Percentiles rank a stretch among this genome's conserved stretches.
Evolutionary conservation across 306 rosid species (phyloP).

Genomic region (Cucurbita ficifolia): DNA sequence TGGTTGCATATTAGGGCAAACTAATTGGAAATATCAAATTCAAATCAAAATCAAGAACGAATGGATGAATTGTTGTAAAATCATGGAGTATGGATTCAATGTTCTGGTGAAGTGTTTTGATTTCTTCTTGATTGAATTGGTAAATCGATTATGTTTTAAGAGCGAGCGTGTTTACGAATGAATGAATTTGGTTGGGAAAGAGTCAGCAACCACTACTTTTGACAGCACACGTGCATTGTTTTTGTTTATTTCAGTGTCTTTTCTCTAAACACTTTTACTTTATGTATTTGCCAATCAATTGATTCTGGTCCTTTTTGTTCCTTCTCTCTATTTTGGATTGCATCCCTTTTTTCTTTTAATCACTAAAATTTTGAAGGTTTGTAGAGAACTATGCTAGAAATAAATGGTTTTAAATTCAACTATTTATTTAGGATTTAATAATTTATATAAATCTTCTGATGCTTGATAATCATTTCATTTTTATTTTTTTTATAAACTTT

Average conservation of each 20-base stretch:
- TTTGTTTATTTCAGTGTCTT: neutral
- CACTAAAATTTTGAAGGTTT: too few species aligned
- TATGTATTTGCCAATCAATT: neutral
- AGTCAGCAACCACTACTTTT: constrained; percentile 1
- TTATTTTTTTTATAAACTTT: too few species aligned
- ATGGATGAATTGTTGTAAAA: neutral
- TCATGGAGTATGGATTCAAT: neutral
- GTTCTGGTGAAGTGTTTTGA: neutral
- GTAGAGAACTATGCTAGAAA: too few species aligned
- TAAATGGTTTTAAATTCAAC: too few species aligned
- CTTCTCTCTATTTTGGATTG: neutral
- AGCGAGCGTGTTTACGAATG: neutral
- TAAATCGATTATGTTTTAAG: neutral
- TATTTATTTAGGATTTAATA: too few species aligned
- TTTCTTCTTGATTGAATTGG: neutral
- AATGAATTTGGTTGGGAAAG: constrained; percentile 1
- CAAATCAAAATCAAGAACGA: neutral
- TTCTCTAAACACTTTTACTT: neutral
- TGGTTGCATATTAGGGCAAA: neutral
- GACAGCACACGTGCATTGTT: neutral
- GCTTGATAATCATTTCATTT: too few species aligned
- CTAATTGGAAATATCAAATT: neutral
- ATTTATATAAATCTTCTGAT: too few species aligned
- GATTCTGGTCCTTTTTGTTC: neutral
- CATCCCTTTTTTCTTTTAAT: too few species aligned